A percentile compares a stretch with the other conserved stretches of the same genome.
Evolutionary conservation across 2,329 filamentous ascomycete species (phyloP).

Genomic region (Penicillium frequentans): DNA sequence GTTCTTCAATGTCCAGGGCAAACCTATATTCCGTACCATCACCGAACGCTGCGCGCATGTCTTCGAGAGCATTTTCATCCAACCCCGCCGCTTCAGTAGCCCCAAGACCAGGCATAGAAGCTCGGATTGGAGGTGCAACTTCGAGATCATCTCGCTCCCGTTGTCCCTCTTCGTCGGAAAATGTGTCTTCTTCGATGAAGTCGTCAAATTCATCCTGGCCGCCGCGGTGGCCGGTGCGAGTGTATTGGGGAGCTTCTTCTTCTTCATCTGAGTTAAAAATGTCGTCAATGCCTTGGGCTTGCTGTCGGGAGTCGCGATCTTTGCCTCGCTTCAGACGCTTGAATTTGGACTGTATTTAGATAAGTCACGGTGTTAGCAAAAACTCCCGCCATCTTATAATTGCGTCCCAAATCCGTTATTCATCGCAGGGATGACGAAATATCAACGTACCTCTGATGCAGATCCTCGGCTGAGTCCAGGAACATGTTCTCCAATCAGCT

Average conservation of each 20-base stretch:
- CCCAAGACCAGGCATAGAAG: conserved; percentile 64
- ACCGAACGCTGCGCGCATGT: conserved; percentile 95
- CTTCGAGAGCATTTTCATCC: conserved; percentile 88
- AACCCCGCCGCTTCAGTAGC: conserved; percentile 79
- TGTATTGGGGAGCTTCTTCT: conserved; percentile 58
- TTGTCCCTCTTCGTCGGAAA: conserved; percentile 77
- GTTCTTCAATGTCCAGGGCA: conserved; percentile 84
- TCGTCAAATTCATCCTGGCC: conserved; percentile 83
- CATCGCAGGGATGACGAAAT: background rate
- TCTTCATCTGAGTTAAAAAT: conserved; percentile 98
- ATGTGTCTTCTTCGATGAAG: conserved; percentile 96
- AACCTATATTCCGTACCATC: conserved; percentile 95
- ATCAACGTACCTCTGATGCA: conserved; percentile 63
- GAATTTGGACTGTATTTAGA: conserved; percentile 71
- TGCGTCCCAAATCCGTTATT: background rate
- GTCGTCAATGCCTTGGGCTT: conserved; percentile 75
- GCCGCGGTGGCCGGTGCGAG: conserved; percentile 43
- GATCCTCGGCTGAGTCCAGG: conserved; percentile 68
- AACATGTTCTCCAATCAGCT: conserved; percentile 83
- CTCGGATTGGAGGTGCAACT: conserved; percentile 76
- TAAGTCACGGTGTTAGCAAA: conserved; percentile 14
- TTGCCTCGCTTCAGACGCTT: conserved; percentile 94
- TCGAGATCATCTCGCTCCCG: conserved; percentile 82
- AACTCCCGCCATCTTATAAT: background rate
- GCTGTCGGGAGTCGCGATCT: conserved; percentile 56